These are phyloP conservation scores for Scedosporium boydii DNA, from an alignment of 2,329 filamentous ascomycete genomes.

Conservation along the genomic window DNA sequence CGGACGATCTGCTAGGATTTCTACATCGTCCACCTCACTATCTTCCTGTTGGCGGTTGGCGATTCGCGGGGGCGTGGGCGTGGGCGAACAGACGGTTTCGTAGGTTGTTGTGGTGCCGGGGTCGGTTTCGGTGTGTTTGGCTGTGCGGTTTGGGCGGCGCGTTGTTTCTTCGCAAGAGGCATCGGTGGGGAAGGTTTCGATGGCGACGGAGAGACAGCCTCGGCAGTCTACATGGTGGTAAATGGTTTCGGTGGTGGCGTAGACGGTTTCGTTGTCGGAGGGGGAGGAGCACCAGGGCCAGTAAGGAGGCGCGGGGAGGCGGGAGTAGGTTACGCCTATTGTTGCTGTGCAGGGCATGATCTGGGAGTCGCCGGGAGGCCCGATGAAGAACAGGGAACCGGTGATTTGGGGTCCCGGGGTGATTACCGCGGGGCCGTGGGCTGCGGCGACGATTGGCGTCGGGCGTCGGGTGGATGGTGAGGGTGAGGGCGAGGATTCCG, in stretches of 20 bases:
- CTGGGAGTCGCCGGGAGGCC: not conserved
- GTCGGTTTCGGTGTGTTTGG: conserved; percentile 11
- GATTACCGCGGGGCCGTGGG: not conserved
- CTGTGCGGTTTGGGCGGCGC: conserved; percentile 4
- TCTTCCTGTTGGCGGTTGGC: not conserved
- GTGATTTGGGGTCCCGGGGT: not conserved
- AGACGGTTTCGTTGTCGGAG: conserved; percentile 14
- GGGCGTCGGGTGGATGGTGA: not conserved
- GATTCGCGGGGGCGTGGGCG: not conserved
- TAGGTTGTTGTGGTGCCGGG: conserved; percentile 15
- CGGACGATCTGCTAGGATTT: not conserved
- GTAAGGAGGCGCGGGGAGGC: conserved; percentile 17
- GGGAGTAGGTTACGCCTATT: conserved; percentile 15
- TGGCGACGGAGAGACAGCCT: conserved; percentile 18
- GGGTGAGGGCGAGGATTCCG: not conserved
- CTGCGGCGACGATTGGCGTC: not conserved
- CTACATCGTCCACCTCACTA: not conserved
- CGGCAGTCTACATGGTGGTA: conserved; percentile 19
- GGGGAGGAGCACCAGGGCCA: conserved; percentile 16
- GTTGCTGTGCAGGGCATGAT: conserved; percentile 4
- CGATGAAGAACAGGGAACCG: not conserved
- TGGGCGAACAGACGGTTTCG: conserved; percentile 17
- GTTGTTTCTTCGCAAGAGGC: conserved; percentile 17
- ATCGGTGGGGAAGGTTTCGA: conserved; percentile 13
- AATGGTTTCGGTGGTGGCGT: conserved; percentile 17